phyloP scores from a whole-genome alignment of 306 rosid species.

The Vicia villosa region DNA sequence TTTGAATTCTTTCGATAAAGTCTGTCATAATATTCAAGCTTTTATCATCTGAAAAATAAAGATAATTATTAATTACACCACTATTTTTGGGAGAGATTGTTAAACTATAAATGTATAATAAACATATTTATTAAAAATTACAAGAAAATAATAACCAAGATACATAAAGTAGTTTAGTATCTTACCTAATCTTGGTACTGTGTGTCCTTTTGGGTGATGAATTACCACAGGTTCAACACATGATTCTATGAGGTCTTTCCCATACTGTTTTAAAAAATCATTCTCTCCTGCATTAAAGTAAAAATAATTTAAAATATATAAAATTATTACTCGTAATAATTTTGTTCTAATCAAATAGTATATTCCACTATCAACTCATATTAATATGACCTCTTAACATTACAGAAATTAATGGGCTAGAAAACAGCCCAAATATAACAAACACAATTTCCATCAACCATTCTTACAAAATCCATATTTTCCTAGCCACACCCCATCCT shows the following conservation, averaged over 20 bases:
- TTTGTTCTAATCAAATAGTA: neutral
- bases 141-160: neutral
- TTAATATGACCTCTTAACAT: too few relatives aligned
- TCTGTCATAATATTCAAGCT: constrained; percentile 43
- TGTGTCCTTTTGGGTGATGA: constrained; percentile 87
- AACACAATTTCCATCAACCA: too few relatives aligned
- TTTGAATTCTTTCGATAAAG: constrained; percentile 58
- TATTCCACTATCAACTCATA: neutral
- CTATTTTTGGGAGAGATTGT: neutral
- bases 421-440: neutral
- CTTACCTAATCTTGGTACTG: constrained; percentile 71
- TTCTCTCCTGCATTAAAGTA: constrained; percentile 59
- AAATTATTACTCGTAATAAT: too few relatives aligned
- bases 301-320: neutral
- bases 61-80: neutral
- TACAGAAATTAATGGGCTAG: neutral
- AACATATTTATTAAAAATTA: neutral
- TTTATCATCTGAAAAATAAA: constrained; percentile 54
- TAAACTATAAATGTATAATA: neutral
- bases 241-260: constrained; percentile 52
- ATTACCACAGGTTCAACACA: constrained; percentile 61
- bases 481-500: too few relatives aligned
- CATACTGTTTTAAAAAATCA: constrained; percentile 69
- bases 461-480: too few relatives aligned
- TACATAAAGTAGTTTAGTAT: neutral